phyloP scores from a whole-genome alignment of 148 eudicot genomes.

The Nepenthes gracilis region DNA sequence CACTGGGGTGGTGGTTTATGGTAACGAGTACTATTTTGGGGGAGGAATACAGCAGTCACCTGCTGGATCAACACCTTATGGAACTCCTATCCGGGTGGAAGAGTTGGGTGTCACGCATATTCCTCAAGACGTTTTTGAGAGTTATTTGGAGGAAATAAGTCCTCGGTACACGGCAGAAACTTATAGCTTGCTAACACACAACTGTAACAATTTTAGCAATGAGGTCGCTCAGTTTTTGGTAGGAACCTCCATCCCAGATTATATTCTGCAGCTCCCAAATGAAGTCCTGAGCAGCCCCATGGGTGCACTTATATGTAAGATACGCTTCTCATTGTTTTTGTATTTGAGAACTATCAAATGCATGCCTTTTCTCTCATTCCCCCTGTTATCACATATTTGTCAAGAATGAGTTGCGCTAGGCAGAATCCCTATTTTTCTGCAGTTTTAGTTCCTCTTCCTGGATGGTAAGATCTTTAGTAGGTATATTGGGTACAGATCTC shows the following conservation, averaged over 20 bases:
- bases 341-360: too few species aligned
- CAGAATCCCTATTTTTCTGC: too few species aligned
- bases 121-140: conserved; percentile 82
- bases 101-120: conserved; percentile 88
- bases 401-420: too few species aligned
- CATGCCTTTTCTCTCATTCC: too few species aligned
- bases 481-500: too few species aligned
- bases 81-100: conserved; percentile 68
- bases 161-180: conserved; percentile 91
- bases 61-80: conserved; percentile 73
- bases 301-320: conserved; percentile 88
- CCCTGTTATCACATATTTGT: too few species aligned
- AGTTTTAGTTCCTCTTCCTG: too few species aligned
- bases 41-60: conserved; percentile 79
- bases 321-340: too few species aligned
- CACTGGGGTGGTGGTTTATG: conserved; percentile 91
- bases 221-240: conserved; percentile 96
- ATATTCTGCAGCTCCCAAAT: conserved; percentile 81
- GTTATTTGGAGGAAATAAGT: conserved; percentile 77
- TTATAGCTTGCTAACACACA: conserved; percentile 79
- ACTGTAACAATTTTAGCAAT: conserved; percentile 94
- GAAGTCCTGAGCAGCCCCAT: conserved; percentile 91
- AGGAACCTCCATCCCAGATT: conserved; percentile 66
- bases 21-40: conserved; percentile 85
- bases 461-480: too few species aligned